Conservation (phyloP, 176 grass and related monocot species). For the Zizania latifolia region DNA sequence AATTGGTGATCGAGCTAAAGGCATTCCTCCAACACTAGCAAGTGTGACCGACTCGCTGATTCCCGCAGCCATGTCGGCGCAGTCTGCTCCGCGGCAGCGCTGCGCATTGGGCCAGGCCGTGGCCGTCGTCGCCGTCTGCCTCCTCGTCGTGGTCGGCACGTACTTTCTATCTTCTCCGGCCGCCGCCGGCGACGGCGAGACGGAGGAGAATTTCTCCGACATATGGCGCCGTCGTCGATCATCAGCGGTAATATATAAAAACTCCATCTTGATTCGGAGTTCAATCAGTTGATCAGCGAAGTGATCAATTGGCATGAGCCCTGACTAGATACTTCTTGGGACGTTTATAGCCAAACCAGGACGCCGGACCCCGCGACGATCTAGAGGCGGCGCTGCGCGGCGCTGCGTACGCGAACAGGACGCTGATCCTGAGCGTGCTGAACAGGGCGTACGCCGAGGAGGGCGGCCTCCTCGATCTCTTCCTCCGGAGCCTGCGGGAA, state of each 20-base stretch:
- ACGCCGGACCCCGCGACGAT: constrained; percentile 2
- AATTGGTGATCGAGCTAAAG: constrained; percentile 6
- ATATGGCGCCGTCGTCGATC: constrained; percentile 23
- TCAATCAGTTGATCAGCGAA: not conserved
- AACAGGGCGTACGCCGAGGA: constrained; percentile 63
- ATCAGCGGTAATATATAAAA: not conserved
- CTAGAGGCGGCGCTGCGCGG: constrained; percentile 49
- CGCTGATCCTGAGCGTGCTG: constrained; percentile 48
- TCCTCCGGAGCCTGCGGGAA: constrained; percentile 44
- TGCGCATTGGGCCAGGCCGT: constrained; percentile 21
- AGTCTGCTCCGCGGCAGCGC: constrained; percentile 11
- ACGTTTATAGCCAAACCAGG: not conserved
- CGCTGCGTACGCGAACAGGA: constrained; percentile 53
- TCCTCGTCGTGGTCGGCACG: constrained; percentile 20
- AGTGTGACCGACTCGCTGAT: not conserved
- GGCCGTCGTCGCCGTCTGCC: constrained; percentile 2
- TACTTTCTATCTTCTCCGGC: constrained; percentile 20
- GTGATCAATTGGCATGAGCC: not conserved
- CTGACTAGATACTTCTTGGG: not conserved
- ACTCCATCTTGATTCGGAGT: not conserved
- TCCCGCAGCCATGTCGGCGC: not conserved
- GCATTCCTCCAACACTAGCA: not conserved
- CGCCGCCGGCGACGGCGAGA: not conserved
- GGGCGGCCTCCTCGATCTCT: constrained; percentile 65
- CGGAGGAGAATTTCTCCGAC: constrained; percentile 24